Evolutionary conservation across 441 rosid species (phyloP), one percentile per base, ranked within the genome.

Genomic region (Adansonia gregorii): DNA sequence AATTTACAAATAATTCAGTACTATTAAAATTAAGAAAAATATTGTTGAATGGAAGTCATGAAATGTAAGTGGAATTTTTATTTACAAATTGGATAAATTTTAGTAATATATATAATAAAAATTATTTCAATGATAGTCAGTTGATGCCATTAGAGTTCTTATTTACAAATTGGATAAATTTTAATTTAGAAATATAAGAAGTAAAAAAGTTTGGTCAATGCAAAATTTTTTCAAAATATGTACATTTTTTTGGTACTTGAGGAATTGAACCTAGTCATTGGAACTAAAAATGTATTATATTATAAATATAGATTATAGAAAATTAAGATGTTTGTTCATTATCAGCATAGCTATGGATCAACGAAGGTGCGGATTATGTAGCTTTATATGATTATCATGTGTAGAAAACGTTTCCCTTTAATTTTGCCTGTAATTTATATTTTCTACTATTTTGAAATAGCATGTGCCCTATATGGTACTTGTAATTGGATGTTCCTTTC

Each of bases 221-320:
- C 35, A 20, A 59, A 59, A 59, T 9, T 0, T 20, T 55, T 59
- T 59, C 35, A 20, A 59, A 31, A 24, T 10, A 20, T 19, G 35
- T 58, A 8, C 52, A 27, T 48, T 48, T 48, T 48, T 2, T 48
- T 9, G 12, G 31, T 19, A 58, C 27, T 11, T 20, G 10, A 59
- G 64, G 64, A 35, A 59, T 59, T 59, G 24, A 59, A 59, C 64
- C 43, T 22, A 59, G 35, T 59, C 31, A 59, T 31, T 22, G 64
- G 64, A 59, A 59, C 64, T 59, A 59, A 59, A 14, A 59, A 22
- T 59, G 64, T 20, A 9, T 22, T 10, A 59, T 22, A 22, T 20
- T 59, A 20, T 59, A 59, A 31, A 59, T 59, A 59, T 59, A 19
- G 64, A 22, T 59, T 1, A 1, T 20, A 22, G 54, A 67, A 10